Evolutionary conservation across 805 yeast species (phyloP), one percentile per base, ranked within the genome.

Genomic region (Priceomyces carsonii): DNA sequence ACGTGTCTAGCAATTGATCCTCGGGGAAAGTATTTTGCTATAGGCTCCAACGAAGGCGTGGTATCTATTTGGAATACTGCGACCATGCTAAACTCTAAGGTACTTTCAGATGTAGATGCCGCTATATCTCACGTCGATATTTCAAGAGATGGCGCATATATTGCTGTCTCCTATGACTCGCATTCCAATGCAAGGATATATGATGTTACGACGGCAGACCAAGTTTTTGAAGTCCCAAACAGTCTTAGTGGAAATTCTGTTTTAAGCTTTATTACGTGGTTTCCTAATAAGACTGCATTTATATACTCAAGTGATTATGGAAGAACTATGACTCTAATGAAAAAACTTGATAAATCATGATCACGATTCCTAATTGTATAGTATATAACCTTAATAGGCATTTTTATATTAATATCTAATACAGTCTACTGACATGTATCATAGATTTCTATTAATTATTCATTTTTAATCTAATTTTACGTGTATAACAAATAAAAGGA

Each of bases 31-130:
- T 72, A 54, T 44, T 38, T 82, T 8, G 69, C 73, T 2, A 71
- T 70, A 2, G 87, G 85, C 0, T 64, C 81, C 13, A 71, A 69
- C 36, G 85, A 79, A 40, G 84, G 84, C 17, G 64, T 73, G 13
- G 67, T 76, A 5, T 66, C 78, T 13, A 25, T 76, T 8, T 79
- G 82, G 81, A 60, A 63, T 25, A 50, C 71, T 6, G 40, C 51
- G 1, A 61, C 64, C 18, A 55, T 76, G 55, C 55, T 66, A 12
- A 35, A 60, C 29, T 38, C 49, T n/a, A 50, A 53, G 22, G 68
- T 71, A 0, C 47, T 73, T 8, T 53, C 71, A 23, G 45, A 59
- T 20, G 52, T 67, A 4, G 77, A 74, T 47, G 71, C 71, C 38
- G 63, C 75, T 1, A 53, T 78, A 6, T 45, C 61, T 3, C 45